Conservation (phyloP, 2,329 filamentous ascomycete genomes). For the Epichloe uncinata region DNA sequence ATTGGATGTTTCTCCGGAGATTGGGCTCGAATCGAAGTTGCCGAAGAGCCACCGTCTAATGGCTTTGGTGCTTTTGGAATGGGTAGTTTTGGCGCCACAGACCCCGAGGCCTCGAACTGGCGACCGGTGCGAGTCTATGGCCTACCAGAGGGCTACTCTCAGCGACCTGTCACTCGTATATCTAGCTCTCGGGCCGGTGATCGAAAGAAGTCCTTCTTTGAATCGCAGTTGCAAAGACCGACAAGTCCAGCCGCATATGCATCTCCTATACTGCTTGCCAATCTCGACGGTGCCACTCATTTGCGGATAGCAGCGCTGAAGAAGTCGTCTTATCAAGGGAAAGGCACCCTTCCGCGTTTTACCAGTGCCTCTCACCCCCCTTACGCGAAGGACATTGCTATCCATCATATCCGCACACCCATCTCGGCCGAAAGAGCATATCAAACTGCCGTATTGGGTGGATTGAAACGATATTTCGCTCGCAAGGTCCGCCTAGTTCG, state of each 20-base stretch:
- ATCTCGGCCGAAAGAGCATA: constrained; percentile 74
- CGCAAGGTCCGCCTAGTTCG: constrained; percentile 70
- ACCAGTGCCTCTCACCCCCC: constrained; percentile 45
- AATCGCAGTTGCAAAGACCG: constrained; percentile 51
- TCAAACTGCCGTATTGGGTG: constrained; percentile 75
- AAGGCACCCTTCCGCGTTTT: constrained; percentile 41
- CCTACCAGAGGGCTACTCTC: constrained; percentile 61
- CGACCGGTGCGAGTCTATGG: constrained; percentile 81
- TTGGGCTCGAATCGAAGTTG: constrained; percentile 77
- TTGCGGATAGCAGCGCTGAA: constrained; percentile 64
- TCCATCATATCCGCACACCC: constrained; percentile 81
- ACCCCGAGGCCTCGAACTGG: constrained; percentile 54
- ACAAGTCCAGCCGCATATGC: constrained; percentile 53
- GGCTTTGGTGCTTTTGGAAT: constrained; percentile 55
- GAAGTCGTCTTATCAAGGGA: constrained; percentile 33
- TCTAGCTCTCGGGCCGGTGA: constrained; percentile 39
- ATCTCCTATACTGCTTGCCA: constrained; percentile 77
- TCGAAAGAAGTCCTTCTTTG: constrained; percentile 48
- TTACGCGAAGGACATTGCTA: constrained; percentile 61
- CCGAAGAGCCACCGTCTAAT: constrained; percentile 58
- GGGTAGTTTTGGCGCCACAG: constrained; percentile 40
- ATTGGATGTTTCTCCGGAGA: constrained; percentile 96
- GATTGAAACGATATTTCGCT: constrained; percentile 80
- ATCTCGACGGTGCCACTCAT: constrained; percentile 66
- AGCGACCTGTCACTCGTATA: constrained; percentile 47